phyloP scores from a whole-genome alignment of 345 rosid species.

The Dipteronia dyeriana region DNA sequence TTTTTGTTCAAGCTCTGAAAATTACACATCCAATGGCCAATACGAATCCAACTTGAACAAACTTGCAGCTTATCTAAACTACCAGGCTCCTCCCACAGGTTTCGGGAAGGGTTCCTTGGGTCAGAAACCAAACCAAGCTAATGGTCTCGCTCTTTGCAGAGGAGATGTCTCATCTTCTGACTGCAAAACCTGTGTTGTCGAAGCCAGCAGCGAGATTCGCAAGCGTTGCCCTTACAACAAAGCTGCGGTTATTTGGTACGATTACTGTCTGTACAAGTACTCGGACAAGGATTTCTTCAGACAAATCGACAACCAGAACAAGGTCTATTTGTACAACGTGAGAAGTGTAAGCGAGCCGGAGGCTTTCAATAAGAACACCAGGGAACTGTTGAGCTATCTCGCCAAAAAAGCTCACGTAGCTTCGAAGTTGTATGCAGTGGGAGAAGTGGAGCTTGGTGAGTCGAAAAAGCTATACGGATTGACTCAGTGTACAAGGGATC shows the following conservation, averaged over 20 bases:
- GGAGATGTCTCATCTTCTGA: slow-evolving; percentile 35
- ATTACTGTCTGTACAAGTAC: slow-evolving; percentile 45
- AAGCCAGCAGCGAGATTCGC: slow-evolving; percentile 32
- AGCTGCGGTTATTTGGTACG: slow-evolving; percentile 48
- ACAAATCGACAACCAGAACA: slow-evolving; percentile 36
- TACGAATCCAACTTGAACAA: slow-evolving; percentile 14
- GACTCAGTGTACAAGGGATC: slow-evolving; percentile 45
- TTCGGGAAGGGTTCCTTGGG: slow-evolving; percentile 18
- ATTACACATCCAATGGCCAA: slow-evolving; percentile 33
- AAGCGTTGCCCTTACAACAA: slow-evolving; percentile 37
- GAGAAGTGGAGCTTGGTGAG: slow-evolving; percentile 21
- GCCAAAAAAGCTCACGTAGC: slow-evolving; percentile 21
- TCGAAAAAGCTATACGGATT: slow-evolving; percentile 34
- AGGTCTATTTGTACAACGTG: slow-evolving; percentile 41
- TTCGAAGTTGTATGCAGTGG: slow-evolving; percentile 29
- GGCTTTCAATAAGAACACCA: slow-evolving; percentile 33
- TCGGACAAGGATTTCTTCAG: slow-evolving; percentile 38
- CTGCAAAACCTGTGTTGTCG: slow-evolving; percentile 40
- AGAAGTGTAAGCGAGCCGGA: slow-evolving; percentile 21
- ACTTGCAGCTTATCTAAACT: neutral
- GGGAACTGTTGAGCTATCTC: slow-evolving; percentile 30
- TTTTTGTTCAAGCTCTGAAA: slow-evolving; percentile 35
- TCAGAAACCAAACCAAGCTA: slow-evolving; percentile 16
- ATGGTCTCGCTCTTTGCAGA: slow-evolving; percentile 44
- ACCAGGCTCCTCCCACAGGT: neutral